Base-by-base conservation (phyloP, 2,329 filamentous ascomycete genomes). In the Ophiostoma piceae region DNA sequence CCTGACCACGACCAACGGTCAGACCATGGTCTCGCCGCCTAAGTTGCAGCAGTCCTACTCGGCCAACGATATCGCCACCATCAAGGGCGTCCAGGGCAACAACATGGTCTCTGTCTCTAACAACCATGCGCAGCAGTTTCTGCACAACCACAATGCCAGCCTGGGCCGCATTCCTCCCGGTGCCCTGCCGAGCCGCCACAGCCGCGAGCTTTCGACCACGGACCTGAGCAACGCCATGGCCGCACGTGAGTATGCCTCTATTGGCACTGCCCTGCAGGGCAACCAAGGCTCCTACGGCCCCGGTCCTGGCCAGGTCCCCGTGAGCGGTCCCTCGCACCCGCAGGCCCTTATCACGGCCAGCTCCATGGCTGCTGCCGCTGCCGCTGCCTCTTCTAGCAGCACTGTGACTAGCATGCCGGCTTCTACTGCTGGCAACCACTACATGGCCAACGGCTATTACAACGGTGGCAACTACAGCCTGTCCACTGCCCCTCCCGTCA, bases 21-120 rank as follows among this genome's bases (percentile, higher is more conserved):
- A 85, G 71, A 79, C 79, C 71, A 85, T 90, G 78, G 83, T 86
- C 35, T 86, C 87, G 68, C 87, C 90, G 47, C 88, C 90, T 39
- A 92, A 92, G 82, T 80, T 97, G 71, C 91, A 94, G 79, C 89
- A 91, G 64, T 97, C 94, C 0, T 97, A 92, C 81, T 97, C 95
- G 11, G 88, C 92, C 69, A 95, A 91, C 78, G 94, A 98, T 76
- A 84, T 97, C 26, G 91, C 93, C 4, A 96, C 93, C 8, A 83
- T 93, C 76, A 96, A 95, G 85, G 90, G 84, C 74, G 83, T 85
- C 69, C 84, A 85, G 69, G 83, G 81, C 66, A 41, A 35, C 8
- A 76, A 79, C 69, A 76, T 80, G 69, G 78, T 78, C 43, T 77
- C 77, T 75, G 85, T 82, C 72, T 80, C 83, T 71, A 87, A 87